Evolutionary conservation across 2,329 filamentous ascomycete species (phyloP), one percentile per base, ranked within the genome.

Genomic region (Apiospora phragmitis): DNA sequence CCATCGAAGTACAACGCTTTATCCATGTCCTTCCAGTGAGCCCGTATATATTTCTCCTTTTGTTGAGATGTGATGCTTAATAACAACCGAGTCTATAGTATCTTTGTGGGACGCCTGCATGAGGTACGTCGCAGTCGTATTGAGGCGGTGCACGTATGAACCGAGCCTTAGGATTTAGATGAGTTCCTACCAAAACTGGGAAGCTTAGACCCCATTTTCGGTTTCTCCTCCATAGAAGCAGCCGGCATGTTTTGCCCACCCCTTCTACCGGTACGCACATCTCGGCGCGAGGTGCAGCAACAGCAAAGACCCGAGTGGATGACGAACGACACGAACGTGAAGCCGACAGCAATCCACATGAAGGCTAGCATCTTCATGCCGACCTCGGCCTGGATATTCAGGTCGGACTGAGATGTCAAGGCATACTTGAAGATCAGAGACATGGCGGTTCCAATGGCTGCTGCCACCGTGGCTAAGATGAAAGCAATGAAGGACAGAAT

Each of bases 271-370:
- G 77, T 83, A 51, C 76, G 78, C 35, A 90, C 80, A 72, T 91
- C 88, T 71, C 89, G 79, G 67, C 86, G 79, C 51, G 85, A 87
- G 16, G 87, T 87, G 77, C 92, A 93, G 80, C 93, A 97, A 81
- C 94, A 97, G 75, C 91, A 93, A 80, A 95, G 87, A 42, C 91
- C 89, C 38, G 92, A 83, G 80, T 97, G 93, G 26, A 97, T 84
- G 42, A 92, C 79, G 76, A 93, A 95, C 0, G 92, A 91, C 26
- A 95, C 77, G 6, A 94, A 82, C 1, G 89, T 88, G 72, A 91
- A 89, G 0, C 85, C 89, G 0, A 90, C 87, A 0, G 92, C 93
- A 38, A 94, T 88, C 95, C 95, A 98, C 92, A 97, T 95, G 78
- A 97, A 97, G 0, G 84, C 92, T 76, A 97, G 89, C 92, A 97